Evolutionary conservation across 371 early-diverging fungal species (phyloP).

Genomic region (Mucor sp.): DNA sequence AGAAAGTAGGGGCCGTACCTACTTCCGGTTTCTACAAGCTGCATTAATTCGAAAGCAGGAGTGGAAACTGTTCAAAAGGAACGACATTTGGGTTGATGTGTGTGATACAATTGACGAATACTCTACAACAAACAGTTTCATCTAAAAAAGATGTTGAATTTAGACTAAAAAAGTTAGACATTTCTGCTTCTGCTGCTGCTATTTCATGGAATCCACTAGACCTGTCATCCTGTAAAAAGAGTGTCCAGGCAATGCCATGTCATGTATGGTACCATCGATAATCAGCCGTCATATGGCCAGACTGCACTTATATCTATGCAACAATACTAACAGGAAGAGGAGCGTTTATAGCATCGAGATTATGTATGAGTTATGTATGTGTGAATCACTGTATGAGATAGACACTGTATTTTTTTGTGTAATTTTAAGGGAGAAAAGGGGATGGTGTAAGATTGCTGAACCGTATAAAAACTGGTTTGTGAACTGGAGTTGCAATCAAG

Average conservation of each 20-base stretch:
- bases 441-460: neutral
- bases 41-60: conserved; percentile 2
- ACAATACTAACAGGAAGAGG: neutral
- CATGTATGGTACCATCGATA: neutral
- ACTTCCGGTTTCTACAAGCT: neutral
- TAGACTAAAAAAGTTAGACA: neutral
- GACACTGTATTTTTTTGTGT: neutral
- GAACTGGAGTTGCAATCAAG: neutral
- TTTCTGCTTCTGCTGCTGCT: neutral
- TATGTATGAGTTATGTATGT: neutral
- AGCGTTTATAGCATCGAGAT: neutral
- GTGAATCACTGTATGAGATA: neutral
- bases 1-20: neutral
- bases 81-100: neutral
- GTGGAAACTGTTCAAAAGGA: neutral
- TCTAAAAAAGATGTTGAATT: neutral
- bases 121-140: conserved; percentile 1
- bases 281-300: neutral
- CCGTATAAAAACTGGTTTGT: conserved; percentile 1
- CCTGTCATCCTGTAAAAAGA: neutral
- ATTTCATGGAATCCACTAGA: neutral
- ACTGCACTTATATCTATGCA: neutral
- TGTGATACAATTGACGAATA: conserved; percentile 1
- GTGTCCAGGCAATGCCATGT: neutral
- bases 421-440: conserved; percentile 2